A percentile compares a stretch with the other conserved stretches of the same genome.
These are phyloP conservation scores for Pseudophaeomoniella oleicola DNA, from an alignment of 2,329 filamentous ascomycete genomes.

Conservation along the genomic window DNA sequence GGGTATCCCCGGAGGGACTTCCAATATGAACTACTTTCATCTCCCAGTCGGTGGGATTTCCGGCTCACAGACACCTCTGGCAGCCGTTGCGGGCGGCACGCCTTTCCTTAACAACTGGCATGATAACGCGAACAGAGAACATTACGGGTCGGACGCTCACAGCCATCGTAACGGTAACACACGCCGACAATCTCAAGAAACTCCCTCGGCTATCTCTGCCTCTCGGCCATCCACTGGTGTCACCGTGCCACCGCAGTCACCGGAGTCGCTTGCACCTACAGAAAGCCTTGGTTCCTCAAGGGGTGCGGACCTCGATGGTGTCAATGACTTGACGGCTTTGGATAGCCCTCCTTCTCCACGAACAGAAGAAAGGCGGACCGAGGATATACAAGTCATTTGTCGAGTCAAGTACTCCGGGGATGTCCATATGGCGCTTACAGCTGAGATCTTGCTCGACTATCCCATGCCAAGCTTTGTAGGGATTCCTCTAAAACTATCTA, in stretches of 20 bases:
- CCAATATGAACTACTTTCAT: constrained; percentile 33
- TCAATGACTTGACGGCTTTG: constrained; percentile 4
- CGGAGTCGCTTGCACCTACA: background rate
- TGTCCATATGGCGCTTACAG: constrained; percentile 74
- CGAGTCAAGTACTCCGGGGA: constrained; percentile 82
- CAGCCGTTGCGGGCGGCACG: constrained; percentile 28
- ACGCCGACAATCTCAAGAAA: constrained; percentile 18
- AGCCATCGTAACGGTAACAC: constrained; percentile 8
- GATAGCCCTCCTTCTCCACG: background rate
- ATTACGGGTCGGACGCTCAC: constrained; percentile 1
- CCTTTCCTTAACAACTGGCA: constrained; percentile 24
- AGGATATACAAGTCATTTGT: constrained; percentile 80
- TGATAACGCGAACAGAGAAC: constrained; percentile 7
- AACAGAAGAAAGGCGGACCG: background rate
- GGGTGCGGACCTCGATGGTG: constrained; percentile 1
- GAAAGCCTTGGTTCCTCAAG: background rate
- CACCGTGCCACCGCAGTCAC: constrained; percentile 8
- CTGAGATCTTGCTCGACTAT: constrained; percentile 92
- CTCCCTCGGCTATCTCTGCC: constrained; percentile 18
- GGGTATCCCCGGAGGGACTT: constrained; percentile 32
- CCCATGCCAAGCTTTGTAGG: constrained; percentile 97
- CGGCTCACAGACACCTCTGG: constrained; percentile 32
- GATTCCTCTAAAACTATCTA: constrained; percentile 84
- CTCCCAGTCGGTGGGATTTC: constrained; percentile 32
- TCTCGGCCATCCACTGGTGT: constrained; percentile 25